phyloP scores from a whole-genome alignment of 2,329 filamentous ascomycete species.

The Neonectria coccinea region DNA sequence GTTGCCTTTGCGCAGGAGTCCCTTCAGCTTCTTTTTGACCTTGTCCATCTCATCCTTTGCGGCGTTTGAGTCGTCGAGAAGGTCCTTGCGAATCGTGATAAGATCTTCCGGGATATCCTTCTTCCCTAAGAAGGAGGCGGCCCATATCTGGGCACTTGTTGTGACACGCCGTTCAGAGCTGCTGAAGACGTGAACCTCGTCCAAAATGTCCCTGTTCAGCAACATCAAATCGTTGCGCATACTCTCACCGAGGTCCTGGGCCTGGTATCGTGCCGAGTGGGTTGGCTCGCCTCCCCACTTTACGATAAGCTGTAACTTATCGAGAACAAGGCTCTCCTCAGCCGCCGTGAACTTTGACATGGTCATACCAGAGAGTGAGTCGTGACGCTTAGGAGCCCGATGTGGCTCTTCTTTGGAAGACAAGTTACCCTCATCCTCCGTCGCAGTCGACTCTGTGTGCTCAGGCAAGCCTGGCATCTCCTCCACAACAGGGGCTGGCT shows the following conservation, averaged over 20 bases:
- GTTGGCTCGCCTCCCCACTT: slow-evolving; percentile 99
- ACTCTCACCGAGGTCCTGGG: slow-evolving; percentile 93
- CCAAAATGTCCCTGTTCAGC: slow-evolving; percentile 90
- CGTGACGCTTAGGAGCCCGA: slow-evolving; percentile 71
- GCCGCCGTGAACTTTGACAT: slow-evolving; percentile 94
- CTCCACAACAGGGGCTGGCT: slow-evolving; percentile 60
- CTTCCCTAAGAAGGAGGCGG: slow-evolving; percentile 86
- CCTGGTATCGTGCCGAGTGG: slow-evolving; percentile 95
- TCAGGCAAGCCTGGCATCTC: slow-evolving; percentile 51
- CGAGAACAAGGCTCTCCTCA: slow-evolving; percentile 91
- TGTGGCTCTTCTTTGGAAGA: slow-evolving; percentile 38
- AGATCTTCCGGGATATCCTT: slow-evolving; percentile 88
- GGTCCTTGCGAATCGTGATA: slow-evolving; percentile 91
- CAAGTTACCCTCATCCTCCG: slow-evolving; percentile 40
- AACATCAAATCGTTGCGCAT: slow-evolving; percentile 95
- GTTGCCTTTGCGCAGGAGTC: slow-evolving; percentile 89
- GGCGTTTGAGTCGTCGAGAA: slow-evolving; percentile 96
- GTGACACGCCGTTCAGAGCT: slow-evolving; percentile 95
- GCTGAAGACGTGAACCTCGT: slow-evolving; percentile 94
- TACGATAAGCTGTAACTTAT: slow-evolving; percentile 97
- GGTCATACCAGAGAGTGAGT: slow-evolving; percentile 89
- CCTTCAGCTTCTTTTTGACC: slow-evolving; percentile 99
- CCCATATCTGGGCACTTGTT: slow-evolving; percentile 96
- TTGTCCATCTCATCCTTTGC: slow-evolving; percentile 99
- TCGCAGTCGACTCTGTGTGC: slow-evolving; percentile 40